Percentiles rank a stretch among this genome's conserved stretches.
Evolutionary conservation across 768 basidiomycete species (phyloP).

Genomic region (Coprinopsis strossmayeri): DNA sequence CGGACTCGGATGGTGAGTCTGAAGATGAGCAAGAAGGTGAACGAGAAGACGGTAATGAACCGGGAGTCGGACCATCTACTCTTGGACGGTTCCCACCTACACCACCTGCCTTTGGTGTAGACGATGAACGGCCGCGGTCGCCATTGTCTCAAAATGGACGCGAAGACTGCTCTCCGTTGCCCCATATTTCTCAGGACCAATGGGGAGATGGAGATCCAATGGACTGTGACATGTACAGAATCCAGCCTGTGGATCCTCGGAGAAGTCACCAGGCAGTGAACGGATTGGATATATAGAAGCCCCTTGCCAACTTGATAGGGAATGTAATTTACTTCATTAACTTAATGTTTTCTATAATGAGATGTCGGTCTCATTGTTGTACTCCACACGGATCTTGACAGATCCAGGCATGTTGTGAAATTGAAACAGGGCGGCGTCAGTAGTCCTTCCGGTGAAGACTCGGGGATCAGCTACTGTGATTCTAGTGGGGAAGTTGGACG

Average conservation of each 20-base stretch:
- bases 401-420: too few relatives aligned
- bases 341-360: too few relatives aligned
- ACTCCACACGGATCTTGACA: too few relatives aligned
- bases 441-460: too few relatives aligned
- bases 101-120: not conserved
- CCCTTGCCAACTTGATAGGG: too few relatives aligned
- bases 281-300: too few relatives aligned
- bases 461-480: too few relatives aligned
- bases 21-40: not conserved
- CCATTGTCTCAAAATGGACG: not conserved
- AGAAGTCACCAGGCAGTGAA: too few relatives aligned
- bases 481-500: too few relatives aligned
- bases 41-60: not conserved
- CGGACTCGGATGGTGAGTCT: slow-evolving; percentile 14
- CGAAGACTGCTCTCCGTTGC: not conserved
- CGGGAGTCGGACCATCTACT: not conserved
- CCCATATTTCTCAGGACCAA: not conserved
- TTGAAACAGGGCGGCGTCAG: too few relatives aligned
- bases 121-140: not conserved
- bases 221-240: slow-evolving; percentile 2
- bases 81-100: not conserved
- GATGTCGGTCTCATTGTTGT: too few relatives aligned
- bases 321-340: too few relatives aligned
- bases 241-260: not conserved
- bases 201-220: not conserved